Base-by-base conservation (phyloP, 306 rosid genomes). In the Lathyrus tuberosus region DNA sequence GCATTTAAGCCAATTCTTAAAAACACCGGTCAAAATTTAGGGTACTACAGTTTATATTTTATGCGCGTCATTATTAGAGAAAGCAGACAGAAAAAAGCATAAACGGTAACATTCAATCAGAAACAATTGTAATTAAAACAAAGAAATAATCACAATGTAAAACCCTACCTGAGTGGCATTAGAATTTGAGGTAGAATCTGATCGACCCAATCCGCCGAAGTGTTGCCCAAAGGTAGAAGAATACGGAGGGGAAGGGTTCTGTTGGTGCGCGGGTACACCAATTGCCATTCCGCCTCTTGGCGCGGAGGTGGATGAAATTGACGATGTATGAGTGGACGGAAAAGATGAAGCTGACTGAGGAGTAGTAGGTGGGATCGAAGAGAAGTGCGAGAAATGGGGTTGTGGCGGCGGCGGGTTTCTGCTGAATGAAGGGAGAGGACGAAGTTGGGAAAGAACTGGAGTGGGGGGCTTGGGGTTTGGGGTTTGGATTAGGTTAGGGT, bases 201-300 rank as follows among this genome's bases (percentile, higher is more conserved):
- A 70, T 37, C 98, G 96, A 59, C 79, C 84, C 70, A 94, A 49
- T 43, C 95, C 97, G 13, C 92, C 88, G 56, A 94, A 90, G 63
- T 90, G 98, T 49, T 84, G 92, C 30, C 86, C 84, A 57, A 90
- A 90, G 22, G 99, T 84, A 4, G 96, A 70, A 10, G 96, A 72
- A 62, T 84, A 88, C 6, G 94, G 88, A 70, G 75, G 91, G 76
- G 81, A 84, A 46, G 43, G 92, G 76, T 10, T 83, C 26, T 84
- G 88, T 72, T 87, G 96, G 75, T 86, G 91, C 1, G 96, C 84
- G 4, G 95, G 96, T 9, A 88, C 89, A 40, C 98, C 97, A n/a
- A 86, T 73, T 26, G 98, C 87, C 76, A 90, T 76, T 69, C 95
- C 86, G 3, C 92, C 87, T 33, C 94, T 76, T 0, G 89, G 90